Percentiles rank a stretch among this genome's conserved stretches.
phyloP scores from a whole-genome alignment of 768 basidiomycete genomes.

The Macrolepiota albuminosa region DNA sequence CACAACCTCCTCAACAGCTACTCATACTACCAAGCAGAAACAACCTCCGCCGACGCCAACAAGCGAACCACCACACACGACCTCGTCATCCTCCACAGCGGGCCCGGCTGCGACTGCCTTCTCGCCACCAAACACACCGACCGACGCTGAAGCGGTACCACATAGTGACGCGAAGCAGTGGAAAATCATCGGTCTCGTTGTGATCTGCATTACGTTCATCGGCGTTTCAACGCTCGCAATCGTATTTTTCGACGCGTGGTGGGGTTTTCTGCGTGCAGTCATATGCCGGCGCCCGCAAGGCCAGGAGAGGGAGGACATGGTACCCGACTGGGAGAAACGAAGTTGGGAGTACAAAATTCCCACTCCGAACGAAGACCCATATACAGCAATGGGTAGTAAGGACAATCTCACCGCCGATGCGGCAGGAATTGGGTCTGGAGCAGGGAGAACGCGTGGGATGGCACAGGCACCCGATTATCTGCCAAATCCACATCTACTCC shows the following conservation, averaged over 20 bases:
- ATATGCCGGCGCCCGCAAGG: conserved; percentile 34
- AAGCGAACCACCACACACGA: background rate
- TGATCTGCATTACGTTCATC: conserved; percentile 58
- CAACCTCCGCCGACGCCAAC: background rate
- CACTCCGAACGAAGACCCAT: conserved; percentile 42
- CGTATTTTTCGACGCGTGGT: conserved; percentile 72
- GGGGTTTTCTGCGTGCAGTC: conserved; percentile 52
- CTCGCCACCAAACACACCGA: conserved; percentile 4
- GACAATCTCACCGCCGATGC: conserved; percentile 29
- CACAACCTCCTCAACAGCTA: background rate
- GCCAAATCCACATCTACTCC: conserved; percentile 3
- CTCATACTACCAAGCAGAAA: conserved; percentile 1
- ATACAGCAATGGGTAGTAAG: conserved; percentile 37
- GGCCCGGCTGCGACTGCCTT: background rate
- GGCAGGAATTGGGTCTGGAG: conserved; percentile 8
- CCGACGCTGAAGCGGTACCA: conserved; percentile 24
- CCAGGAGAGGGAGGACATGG: conserved; percentile 45
- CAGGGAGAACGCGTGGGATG: conserved; percentile 1
- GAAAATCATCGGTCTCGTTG: conserved; percentile 67
- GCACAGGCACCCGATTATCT: conserved; percentile 4
- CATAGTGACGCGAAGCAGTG: conserved; percentile 48
- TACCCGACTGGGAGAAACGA: conserved; percentile 60
- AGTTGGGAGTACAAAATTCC: conserved; percentile 54
- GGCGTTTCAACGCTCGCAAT: conserved; percentile 49
- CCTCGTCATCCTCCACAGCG: background rate